Evolutionary conservation across 2,329 filamentous ascomycete genomes (phyloP).

Genomic region (Aaosphaeria pasadenensis): DNA sequence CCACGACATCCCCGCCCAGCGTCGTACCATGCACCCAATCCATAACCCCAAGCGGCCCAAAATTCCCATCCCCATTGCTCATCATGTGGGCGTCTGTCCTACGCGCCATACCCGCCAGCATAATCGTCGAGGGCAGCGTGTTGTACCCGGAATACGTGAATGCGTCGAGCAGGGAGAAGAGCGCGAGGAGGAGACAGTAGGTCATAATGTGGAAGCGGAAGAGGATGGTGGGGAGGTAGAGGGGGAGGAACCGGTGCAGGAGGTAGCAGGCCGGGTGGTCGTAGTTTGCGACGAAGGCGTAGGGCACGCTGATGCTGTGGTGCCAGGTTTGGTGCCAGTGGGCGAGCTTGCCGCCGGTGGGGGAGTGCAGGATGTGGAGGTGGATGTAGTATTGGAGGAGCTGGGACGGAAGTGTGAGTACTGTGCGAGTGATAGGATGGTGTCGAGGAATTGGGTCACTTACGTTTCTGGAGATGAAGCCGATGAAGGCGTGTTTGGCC

Average conservation of each 20-base stretch:
- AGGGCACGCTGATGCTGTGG: constrained; percentile 57
- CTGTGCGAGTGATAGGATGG: not conserved
- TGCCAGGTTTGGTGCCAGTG: constrained; percentile 54
- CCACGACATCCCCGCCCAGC: constrained; percentile 55
- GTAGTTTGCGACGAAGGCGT: constrained; percentile 61
- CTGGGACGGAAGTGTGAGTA: constrained; percentile 29
- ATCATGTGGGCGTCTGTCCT: constrained; percentile 60
- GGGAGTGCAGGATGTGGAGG: constrained; percentile 64
- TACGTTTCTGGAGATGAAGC: constrained; percentile 58
- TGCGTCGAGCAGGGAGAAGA: constrained; percentile 66
- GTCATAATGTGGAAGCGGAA: constrained; percentile 71
- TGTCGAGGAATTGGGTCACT: constrained; percentile 10
- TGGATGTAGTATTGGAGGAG: constrained; percentile 71
- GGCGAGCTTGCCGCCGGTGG: constrained; percentile 23
- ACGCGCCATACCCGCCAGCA: constrained; percentile 57
- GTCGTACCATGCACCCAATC: constrained; percentile 36
- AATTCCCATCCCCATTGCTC: constrained; percentile 57
- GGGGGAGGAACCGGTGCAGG: constrained; percentile 61
- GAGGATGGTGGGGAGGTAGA: constrained; percentile 63
- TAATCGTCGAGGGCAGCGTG: constrained; percentile 56
- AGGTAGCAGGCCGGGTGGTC: constrained; percentile 67
- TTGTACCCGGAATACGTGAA: constrained; percentile 67
- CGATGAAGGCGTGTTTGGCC: constrained; percentile 52
- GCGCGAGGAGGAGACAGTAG: constrained; percentile 61
- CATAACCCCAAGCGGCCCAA: constrained; percentile 59